These are phyloP conservation scores for Glycine latifolia DNA, from an alignment of 306 rosid species.

Conservation along the genomic window DNA sequence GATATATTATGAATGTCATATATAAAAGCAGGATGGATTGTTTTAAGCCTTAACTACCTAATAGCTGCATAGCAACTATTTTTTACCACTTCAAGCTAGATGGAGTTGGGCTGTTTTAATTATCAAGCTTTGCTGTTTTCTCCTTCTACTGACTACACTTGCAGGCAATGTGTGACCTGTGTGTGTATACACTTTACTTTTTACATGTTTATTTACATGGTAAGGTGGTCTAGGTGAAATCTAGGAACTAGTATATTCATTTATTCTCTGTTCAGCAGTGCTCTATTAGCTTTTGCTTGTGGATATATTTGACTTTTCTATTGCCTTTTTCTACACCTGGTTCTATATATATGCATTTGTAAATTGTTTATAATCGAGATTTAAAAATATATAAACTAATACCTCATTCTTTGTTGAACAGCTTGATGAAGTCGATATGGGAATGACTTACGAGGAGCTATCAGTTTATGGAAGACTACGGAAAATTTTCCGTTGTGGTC, in stretches of 20 bases:
- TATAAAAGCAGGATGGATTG: not conserved
- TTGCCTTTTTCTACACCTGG: conserved; percentile 6
- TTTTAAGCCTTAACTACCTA: conserved; percentile 11
- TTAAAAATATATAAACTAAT: conserved; percentile 34
- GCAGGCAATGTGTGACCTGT: not conserved
- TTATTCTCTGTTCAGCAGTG: conserved; percentile 11
- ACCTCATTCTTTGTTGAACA: conserved; percentile 49
- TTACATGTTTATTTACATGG: not conserved
- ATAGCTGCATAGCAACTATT: not conserved
- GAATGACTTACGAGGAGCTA: conserved; percentile 96
- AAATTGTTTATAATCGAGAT: conserved; percentile 19
- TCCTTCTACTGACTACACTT: not conserved
- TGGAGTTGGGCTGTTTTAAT: conserved; percentile 7
- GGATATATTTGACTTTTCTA: conserved; percentile 21
- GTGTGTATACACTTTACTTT: not conserved
- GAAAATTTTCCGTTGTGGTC: conserved; percentile 90
- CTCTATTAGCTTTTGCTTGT: conserved; percentile 34
- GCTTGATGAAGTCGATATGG: conserved; percentile 99
- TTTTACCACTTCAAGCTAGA: not conserved
- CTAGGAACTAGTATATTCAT: conserved; percentile 36
- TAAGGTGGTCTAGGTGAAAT: conserved; percentile 20
- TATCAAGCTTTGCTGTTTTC: not conserved
- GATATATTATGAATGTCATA: not conserved
- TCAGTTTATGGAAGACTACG: conserved; percentile 90
- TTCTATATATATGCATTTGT: conserved; percentile 4